Evolutionary conservation across 2,329 filamentous ascomycete species (phyloP), one percentile per base, ranked within the genome.

Genomic region (Neospermospora avenae): DNA sequence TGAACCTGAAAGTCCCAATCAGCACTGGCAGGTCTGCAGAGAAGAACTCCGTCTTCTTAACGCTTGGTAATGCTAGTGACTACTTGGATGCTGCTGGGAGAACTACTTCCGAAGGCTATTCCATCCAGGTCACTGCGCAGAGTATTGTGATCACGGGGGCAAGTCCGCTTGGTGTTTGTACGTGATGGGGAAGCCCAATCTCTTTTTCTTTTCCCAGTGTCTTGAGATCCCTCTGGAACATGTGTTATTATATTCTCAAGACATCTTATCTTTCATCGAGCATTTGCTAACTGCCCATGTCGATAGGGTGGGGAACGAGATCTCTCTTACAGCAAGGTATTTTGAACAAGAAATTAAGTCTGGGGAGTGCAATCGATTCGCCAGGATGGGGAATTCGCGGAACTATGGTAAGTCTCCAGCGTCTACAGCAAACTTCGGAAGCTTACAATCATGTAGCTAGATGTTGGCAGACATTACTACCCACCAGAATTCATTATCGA

Each of bases 281-380:
- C 28, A 31, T 6, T 31, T 31, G 11, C 28, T 31, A 31, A 31
- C 28, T n/a, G n/a, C n/a, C n/a, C n/a, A n/a, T n/a, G n/a, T n/a
- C n/a, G n/a, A n/a, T n/a, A n/a, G n/a, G 80, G 79, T 85, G 83
- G 83, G 82, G 78, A 39, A 84, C 82, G 0, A 75, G 82, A 34
- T 80, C 81, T 1, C 63, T 85, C 8, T 67, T 85, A 3, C 83
- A 85, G 63, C 80, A 78, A 64, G 75, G 78, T 3, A 61, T 78
- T 24, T 68, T 83, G 20, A 72, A 73, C 3, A 31, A 62, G 41
- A 67, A 70, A 8, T 63, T 85, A 14, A 70, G 75, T 0, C 62
- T 71, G n/a, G 81, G 82, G 13, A 71, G 66, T 3, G 74, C 74
- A 2, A 63, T 73, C 1, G 83, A 85, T 71, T 73, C 75, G 0